Percentiles rank a stretch among this genome's conserved stretches.
Conservation (phyloP, 768 basidiomycete species). For the Leccinum ochraceum region DNA sequence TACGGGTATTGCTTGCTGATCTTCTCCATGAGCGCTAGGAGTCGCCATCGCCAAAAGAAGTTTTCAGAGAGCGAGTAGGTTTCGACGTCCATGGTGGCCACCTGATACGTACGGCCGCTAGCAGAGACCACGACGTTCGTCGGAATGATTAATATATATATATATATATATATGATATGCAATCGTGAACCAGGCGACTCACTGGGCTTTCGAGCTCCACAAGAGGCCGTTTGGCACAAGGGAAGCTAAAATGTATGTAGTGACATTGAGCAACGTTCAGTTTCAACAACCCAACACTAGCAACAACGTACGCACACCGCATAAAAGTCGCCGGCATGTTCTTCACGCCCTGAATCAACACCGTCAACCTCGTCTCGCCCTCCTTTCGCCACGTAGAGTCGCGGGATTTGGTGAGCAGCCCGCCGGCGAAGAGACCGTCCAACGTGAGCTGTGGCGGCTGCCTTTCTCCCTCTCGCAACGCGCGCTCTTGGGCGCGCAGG, state of each 20-base stretch:
- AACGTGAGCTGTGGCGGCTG: conserved; percentile 37
- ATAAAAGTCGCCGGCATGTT: conserved; percentile 42
- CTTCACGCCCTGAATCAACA: conserved; percentile 46
- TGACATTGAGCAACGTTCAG: no score
- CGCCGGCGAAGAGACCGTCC: conserved; percentile 32
- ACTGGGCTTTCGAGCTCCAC: conserved; percentile 34
- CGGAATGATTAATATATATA: not conserved
- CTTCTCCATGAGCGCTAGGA: conserved; percentile 46
- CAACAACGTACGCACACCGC: conserved; percentile 31
- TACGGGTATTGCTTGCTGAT: conserved; percentile 39
- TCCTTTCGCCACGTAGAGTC: conserved; percentile 19
- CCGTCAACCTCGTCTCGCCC: conserved; percentile 32
- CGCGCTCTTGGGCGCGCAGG: conserved; percentile 36
- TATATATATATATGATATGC: not conserved
- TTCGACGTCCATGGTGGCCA: conserved; percentile 46
- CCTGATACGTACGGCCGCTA: conserved; percentile 45
- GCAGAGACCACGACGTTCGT: conserved; percentile 1
- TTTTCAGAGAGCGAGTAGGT: conserved; percentile 45
- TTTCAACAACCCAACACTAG: not conserved
- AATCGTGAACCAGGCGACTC: conserved; percentile 2
- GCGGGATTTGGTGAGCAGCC: conserved; percentile 15
- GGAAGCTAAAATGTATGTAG: conserved; percentile 24
- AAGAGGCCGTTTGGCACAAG: conserved; percentile 32
- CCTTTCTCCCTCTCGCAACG: conserved; percentile 22
- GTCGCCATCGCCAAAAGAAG: conserved; percentile 54